These are phyloP conservation scores for Anisodus tanguticus DNA, from an alignment of 257 asterid species.

Conservation along the genomic window DNA sequence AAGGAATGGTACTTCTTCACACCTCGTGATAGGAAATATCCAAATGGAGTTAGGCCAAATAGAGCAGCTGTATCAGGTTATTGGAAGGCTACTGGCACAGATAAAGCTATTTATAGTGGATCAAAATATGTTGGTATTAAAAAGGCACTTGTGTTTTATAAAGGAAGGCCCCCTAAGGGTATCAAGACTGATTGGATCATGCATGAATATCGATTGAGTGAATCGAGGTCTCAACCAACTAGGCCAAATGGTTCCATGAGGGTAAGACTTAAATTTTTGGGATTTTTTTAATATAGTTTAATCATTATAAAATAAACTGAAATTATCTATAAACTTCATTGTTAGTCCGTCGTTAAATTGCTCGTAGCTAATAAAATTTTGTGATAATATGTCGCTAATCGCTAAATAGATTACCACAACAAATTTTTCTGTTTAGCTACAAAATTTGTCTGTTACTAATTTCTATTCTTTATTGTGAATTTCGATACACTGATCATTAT, in stretches of 20 bases:
- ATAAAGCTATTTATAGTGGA: constrained; percentile 73
- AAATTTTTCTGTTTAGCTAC: no score
- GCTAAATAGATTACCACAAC: no score
- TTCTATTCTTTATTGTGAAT: no score
- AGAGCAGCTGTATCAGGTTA: constrained; percentile 91
- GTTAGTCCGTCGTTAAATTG: no score
- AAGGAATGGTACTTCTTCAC: constrained; percentile 85
- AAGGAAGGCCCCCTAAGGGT: constrained; percentile 79
- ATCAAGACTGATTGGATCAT: constrained; percentile 85
- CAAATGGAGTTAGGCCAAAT: constrained; percentile 81
- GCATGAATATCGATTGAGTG: constrained; percentile 83
- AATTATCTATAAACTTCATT: no score
- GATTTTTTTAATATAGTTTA: background rate
- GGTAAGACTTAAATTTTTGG: constrained; percentile 41
- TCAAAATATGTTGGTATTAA: constrained; percentile 76
- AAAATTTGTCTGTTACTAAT: no score
- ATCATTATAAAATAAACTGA: no score
- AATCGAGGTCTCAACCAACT: constrained; percentile 55
- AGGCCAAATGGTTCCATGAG: constrained; percentile 88
- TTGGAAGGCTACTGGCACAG: constrained; percentile 94
- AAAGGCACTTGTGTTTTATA: constrained; percentile 83
- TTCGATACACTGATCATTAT: background rate
- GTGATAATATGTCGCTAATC: no score
- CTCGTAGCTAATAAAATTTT: no score
- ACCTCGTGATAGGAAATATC: constrained; percentile 83